A percentile compares a stretch with the other conserved stretches of the same genome.
Evolutionary conservation across 2,329 filamentous ascomycete genomes (phyloP).

Genomic region (Elsinoe arachidis): DNA sequence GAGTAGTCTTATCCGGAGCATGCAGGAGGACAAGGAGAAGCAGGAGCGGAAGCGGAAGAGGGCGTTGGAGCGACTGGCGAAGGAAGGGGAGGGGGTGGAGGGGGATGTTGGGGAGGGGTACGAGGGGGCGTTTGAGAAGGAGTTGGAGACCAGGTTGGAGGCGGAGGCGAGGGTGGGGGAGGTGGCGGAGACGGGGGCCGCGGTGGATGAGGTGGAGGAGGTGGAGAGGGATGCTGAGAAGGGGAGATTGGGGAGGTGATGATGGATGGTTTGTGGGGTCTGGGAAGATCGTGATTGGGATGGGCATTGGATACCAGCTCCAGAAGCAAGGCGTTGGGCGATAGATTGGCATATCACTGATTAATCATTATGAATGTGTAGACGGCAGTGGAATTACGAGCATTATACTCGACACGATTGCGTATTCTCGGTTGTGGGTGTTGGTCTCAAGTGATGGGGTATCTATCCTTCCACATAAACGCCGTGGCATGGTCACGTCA

Average conservation of each 20-base stretch:
- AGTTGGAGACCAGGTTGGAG: constrained; percentile 18
- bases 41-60: constrained; percentile 35
- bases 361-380: too few relatives aligned
- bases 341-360: background rate
- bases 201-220: constrained; percentile 23
- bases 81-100: constrained; percentile 17
- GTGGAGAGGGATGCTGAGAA: constrained; percentile 20
- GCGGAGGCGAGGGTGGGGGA: constrained; percentile 28
- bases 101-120: constrained; percentile 23
- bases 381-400: too few relatives aligned
- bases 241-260: constrained; percentile 3
- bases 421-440: background rate
- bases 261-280: background rate
- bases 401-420: too few relatives aligned
- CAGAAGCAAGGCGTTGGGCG: background rate
- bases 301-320: background rate
- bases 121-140: constrained; percentile 34
- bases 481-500: background rate
- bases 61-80: constrained; percentile 24
- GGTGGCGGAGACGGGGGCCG: constrained; percentile 35
- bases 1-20: constrained; percentile 44
- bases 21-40: constrained; percentile 40
- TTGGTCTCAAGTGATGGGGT: background rate
- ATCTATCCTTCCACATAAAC: background rate
- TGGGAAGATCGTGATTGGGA: background rate